Percentiles rank a stretch among this genome's conserved stretches.
Evolutionary conservation across 306 rosid species (phyloP).

Genomic region (Vicia faba): DNA sequence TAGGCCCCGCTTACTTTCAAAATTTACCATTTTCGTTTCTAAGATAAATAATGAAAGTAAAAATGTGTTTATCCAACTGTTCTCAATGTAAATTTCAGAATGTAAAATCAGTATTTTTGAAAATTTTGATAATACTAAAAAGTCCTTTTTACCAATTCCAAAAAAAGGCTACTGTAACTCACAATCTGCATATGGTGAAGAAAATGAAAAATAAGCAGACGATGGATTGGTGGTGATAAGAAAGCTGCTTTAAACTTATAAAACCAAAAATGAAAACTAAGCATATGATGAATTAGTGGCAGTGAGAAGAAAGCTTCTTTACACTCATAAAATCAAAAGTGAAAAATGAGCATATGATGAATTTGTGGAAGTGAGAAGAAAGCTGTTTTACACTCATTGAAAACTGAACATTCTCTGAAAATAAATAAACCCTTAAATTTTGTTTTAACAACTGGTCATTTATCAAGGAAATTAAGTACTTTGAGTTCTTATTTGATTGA

Average conservation of each 20-base stretch:
- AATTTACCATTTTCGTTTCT: neutral
- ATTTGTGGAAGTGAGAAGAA: neutral
- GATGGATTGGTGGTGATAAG: neutral
- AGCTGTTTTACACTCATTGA: neutral
- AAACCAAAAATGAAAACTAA: neutral
- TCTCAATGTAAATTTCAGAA: neutral
- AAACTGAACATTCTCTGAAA: neutral
- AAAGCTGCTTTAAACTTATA: neutral
- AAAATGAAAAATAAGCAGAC: neutral
- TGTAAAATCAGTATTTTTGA: neutral
- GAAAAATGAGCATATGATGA: neutral
- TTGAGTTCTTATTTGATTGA: conserved; percentile 38
- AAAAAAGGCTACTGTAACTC: neutral
- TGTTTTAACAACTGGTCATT: conserved; percentile 4
- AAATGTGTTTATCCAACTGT: neutral
- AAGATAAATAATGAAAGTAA: neutral
- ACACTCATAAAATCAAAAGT: neutral
- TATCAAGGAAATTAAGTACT: conserved; percentile 29
- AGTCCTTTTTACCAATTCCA: neutral
- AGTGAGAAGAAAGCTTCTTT: neutral
- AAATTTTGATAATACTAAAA: neutral
- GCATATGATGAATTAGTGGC: neutral
- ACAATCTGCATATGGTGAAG: neutral
- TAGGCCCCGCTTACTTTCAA: neutral
- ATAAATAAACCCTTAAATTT: neutral